These are phyloP conservation scores for Candida parachauliodes DNA, from an alignment of 805 yeast species.

Conservation along the genomic window DNA sequence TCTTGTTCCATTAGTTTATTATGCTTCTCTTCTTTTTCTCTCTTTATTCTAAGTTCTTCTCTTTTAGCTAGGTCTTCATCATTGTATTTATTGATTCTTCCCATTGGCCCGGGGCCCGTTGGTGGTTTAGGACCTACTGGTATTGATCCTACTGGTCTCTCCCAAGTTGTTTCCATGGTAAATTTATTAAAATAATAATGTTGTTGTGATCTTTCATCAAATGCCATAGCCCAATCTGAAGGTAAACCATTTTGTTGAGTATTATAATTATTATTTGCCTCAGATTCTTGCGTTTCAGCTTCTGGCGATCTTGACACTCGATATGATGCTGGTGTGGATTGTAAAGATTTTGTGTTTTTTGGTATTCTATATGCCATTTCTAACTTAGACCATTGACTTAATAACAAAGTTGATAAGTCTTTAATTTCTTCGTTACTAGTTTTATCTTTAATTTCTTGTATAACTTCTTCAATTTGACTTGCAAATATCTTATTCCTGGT, in stretches of 20 bases:
- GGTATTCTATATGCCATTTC: slow-evolving; percentile 87
- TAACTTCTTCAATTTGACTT: slow-evolving; percentile 66
- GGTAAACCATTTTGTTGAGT: slow-evolving; percentile 40
- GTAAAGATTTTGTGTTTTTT: slow-evolving; percentile 26
- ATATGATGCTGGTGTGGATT: slow-evolving; percentile 12
- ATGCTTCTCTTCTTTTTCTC: slow-evolving; percentile 30
- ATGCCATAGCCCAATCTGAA: slow-evolving; percentile 63
- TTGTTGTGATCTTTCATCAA: slow-evolving; percentile 41
- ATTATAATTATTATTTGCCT: not conserved
- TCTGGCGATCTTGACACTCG: slow-evolving; percentile 22
- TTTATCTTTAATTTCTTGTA: slow-evolving; percentile 38
- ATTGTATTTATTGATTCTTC: slow-evolving; percentile 2
- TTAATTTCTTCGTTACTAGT: slow-evolving; percentile 25
- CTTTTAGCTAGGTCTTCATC: slow-evolving; percentile 24
- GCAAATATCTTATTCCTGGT: slow-evolving; percentile 75
- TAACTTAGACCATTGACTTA: slow-evolving; percentile 67
- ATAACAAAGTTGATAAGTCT: slow-evolving; percentile 39
- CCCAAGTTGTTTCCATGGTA: slow-evolving; percentile 54
- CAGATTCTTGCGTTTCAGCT: not conserved
- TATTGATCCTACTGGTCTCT: slow-evolving; percentile 43
- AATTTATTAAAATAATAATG: slow-evolving; percentile 54
- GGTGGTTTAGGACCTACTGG: slow-evolving; percentile 29
- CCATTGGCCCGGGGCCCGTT: slow-evolving; percentile 9
- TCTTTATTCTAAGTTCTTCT: slow-evolving; percentile 33
- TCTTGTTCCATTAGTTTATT: slow-evolving; percentile 33